Conservation (phyloP, 768 basidiomycete species). For the Lactarius hengduanensis region DNA sequence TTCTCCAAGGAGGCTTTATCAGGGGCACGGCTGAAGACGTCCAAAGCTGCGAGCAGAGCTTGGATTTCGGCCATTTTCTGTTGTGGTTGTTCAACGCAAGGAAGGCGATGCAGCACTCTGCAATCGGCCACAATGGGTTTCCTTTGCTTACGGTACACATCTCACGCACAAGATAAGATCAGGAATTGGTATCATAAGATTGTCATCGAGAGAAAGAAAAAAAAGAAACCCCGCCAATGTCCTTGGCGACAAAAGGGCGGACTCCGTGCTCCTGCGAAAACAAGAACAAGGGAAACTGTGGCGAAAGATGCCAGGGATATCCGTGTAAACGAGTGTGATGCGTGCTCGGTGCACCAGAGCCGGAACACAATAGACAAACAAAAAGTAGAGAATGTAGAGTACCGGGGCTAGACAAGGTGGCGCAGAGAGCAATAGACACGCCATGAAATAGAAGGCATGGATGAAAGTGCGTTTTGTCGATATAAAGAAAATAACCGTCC, state of each 20-base stretch:
- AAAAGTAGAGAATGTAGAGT: conserved; percentile 42
- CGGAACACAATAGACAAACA: conserved; percentile 28
- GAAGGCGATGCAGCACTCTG: conserved; percentile 3
- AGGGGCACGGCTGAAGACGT: conserved; percentile 77
- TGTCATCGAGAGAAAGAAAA: conserved; percentile 28
- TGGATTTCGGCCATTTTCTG: conserved; percentile 65
- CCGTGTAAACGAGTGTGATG: conserved; percentile 29
- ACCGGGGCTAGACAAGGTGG: conserved; percentile 41
- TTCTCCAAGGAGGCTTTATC: conserved; percentile 79
- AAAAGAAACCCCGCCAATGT: conserved; percentile 12
- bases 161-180: conserved; percentile 21
- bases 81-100: conserved; percentile 11
- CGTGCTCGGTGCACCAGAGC: conserved; percentile 27
- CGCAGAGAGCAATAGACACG: conserved; percentile 40
- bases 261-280: conserved; percentile 21
- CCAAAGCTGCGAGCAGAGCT: conserved; percentile 70
- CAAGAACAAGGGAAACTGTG: conserved; percentile 27
- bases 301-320: conserved; percentile 28
- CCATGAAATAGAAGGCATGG: conserved; percentile 36
- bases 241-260: conserved; percentile 12
- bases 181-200: conserved; percentile 30
- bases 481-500: conserved; percentile 31
- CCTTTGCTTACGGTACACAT: conserved; percentile 15
- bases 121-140: not conserved
- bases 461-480: conserved; percentile 34